Conservation (phyloP, 257 asterid genomes). For the Ocimum tenuiflorum region DNA sequence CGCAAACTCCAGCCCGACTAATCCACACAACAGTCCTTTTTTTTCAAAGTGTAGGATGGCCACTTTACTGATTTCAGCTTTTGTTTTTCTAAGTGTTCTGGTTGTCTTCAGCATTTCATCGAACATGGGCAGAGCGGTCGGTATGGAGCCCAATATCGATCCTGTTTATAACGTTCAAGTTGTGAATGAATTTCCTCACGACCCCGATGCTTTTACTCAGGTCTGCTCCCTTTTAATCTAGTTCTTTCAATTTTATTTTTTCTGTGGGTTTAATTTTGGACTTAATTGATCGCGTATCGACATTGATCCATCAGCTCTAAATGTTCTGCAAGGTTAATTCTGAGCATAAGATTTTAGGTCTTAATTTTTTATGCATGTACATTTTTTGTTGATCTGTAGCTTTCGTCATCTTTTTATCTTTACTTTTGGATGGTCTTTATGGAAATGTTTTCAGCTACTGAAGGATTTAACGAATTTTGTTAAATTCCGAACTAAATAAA, state of each 20-base stretch:
- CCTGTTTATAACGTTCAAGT: slow-evolving; percentile 51
- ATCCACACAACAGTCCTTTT: slow-evolving; percentile 23
- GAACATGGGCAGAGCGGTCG: slow-evolving; percentile 21
- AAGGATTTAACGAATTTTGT: not conserved
- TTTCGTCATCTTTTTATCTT: not conserved
- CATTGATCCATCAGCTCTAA: not conserved
- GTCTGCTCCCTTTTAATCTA: slow-evolving; percentile 24
- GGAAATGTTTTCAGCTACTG: not conserved
- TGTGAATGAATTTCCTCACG: slow-evolving; percentile 75
- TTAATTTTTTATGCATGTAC: not conserved
- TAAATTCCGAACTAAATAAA: not conserved
- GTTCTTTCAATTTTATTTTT: not conserved
- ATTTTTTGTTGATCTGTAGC: not conserved
- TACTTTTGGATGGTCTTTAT: not conserved
- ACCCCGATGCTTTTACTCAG: slow-evolving; percentile 82
- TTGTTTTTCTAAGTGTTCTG: slow-evolving; percentile 23
- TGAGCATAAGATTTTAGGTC: not conserved
- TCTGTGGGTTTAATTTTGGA: not conserved
- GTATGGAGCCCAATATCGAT: slow-evolving; percentile 20
- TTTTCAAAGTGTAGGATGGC: slow-evolving; percentile 27
- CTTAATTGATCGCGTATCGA: not conserved
- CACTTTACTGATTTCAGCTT: slow-evolving; percentile 29
- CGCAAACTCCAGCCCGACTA: slow-evolving; percentile 3
- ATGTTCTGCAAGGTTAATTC: not conserved
- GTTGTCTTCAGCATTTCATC: slow-evolving; percentile 31